A percentile compares a stretch with the other conserved stretches of the same genome.
Conservation (phyloP, 2,329 filamentous ascomycete genomes). For the Hysterium pulicare region DNA sequence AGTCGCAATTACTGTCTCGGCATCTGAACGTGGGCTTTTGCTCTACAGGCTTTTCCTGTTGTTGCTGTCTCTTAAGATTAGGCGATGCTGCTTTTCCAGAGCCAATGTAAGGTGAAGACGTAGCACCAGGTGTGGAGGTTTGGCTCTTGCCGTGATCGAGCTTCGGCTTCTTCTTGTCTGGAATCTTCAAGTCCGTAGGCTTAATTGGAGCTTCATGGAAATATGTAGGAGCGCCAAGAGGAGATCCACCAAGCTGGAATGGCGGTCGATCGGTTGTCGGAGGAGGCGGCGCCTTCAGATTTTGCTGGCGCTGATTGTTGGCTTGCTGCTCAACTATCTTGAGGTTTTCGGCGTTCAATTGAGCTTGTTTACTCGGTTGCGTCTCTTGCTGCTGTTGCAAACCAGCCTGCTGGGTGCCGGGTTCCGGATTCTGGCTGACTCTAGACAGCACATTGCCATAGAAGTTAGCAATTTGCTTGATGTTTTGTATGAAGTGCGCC, state of each 20-base stretch:
- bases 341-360: conserved; percentile 37
- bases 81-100: conserved; percentile 38
- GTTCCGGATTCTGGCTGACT: conserved; percentile 12
- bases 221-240: conserved; percentile 56
- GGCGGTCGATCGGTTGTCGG: conserved; percentile 53
- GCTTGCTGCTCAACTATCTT: conserved; percentile 40
- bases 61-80: conserved; percentile 45
- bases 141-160: conserved; percentile 38
- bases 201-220: conserved; percentile 52
- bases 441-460: conserved; percentile 24
- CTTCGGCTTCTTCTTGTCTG: conserved; percentile 56
- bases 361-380: conserved; percentile 15
- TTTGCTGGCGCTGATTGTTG: conserved; percentile 48
- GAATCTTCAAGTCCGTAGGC: conserved; percentile 56
- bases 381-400: conserved; percentile 11
- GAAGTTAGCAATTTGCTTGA: conserved; percentile 25
- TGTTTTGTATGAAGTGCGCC: conserved; percentile 24
- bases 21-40: conserved; percentile 52
- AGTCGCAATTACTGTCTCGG: conserved; percentile 50
- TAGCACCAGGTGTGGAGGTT: conserved; percentile 40
- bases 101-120: conserved; percentile 38
- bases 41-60: conserved; percentile 42
- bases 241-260: conserved; percentile 51
- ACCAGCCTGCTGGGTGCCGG: conserved; percentile 4
- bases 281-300: conserved; percentile 43